Percentiles rank a stretch among this genome's conserved stretches.
phyloP scores from a whole-genome alignment of 139 green algal species.

The Chlorella sp. region DNA sequence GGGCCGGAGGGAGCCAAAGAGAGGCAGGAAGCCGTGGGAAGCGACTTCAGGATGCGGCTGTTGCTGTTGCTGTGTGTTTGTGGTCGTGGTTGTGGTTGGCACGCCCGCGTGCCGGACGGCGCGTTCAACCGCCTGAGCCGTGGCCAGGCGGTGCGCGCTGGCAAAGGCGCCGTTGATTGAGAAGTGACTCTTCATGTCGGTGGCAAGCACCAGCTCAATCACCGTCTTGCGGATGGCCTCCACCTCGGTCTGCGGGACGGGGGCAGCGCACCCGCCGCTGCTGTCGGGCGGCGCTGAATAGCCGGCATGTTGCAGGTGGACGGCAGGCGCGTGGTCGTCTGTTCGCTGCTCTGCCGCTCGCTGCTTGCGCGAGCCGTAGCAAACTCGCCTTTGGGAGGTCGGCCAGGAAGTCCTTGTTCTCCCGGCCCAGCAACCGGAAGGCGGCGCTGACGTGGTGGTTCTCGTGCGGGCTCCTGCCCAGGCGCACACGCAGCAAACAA shows the following conservation, averaged over 20 bases:
- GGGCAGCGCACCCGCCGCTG: too few species aligned
- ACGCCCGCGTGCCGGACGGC: conserved; percentile 48
- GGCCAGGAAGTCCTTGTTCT: conserved; percentile 27
- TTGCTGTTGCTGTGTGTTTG: too few species aligned
- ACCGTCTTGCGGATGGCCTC: conserved; percentile 37
- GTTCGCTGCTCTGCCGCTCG: too few species aligned
- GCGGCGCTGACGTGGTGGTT: conserved; percentile 38
- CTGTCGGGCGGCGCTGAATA: too few species aligned
- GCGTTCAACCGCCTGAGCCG: too few species aligned
- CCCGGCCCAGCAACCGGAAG: conserved; percentile 19
- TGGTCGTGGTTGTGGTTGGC: too few species aligned
- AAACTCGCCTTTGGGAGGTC: conserved; percentile 8
- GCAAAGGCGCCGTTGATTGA: conserved; percentile 29
- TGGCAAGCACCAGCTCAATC: conserved; percentile 58
- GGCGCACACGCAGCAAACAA: background rate
- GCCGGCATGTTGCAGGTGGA: too few species aligned
- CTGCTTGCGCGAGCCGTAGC: too few species aligned
- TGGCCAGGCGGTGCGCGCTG: background rate
- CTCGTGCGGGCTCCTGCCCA: conserved; percentile 31
- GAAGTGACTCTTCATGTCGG: conserved; percentile 70
- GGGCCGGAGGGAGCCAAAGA: too few species aligned
- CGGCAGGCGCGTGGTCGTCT: too few species aligned
- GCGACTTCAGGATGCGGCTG: too few species aligned
- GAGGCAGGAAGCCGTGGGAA: too few species aligned
- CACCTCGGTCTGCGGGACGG: background rate